Percentiles rank a stretch among this genome's conserved stretches.
These are phyloP conservation scores for Cardiosporidium cionae DNA, from an alignment of 169 alveolate species.

Conservation along the genomic window DNA sequence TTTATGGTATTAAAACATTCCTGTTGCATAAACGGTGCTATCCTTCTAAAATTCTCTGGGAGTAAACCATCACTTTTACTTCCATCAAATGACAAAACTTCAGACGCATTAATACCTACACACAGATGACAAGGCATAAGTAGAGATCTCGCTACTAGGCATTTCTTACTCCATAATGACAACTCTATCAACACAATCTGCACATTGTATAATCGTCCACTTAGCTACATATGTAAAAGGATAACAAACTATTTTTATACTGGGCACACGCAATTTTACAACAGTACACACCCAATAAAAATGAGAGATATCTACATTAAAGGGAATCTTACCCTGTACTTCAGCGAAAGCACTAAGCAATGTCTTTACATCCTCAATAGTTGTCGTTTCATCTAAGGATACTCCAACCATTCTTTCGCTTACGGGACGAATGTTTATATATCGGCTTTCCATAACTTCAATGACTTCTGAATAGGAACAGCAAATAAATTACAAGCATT, in stretches of 20 bases:
- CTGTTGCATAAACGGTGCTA: slow-evolving; percentile 37
- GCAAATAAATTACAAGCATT: no score
- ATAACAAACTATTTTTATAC: no score
- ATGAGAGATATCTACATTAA: not conserved
- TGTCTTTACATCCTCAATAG: slow-evolving; percentile 48
- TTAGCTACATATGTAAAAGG: no score
- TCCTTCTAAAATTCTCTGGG: slow-evolving; percentile 19
- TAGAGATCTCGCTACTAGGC: no score
- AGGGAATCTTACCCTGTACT: not conserved
- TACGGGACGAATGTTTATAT: slow-evolving; percentile 2
- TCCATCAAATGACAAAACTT: not conserved
- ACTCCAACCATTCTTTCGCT: slow-evolving; percentile 2
- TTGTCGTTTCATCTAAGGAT: slow-evolving; percentile 56
- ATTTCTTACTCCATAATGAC: no score
- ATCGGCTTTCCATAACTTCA: not conserved
- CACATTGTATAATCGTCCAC: not conserved
- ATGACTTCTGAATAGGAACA: not conserved
- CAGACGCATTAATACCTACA: not conserved
- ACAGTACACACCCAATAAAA: not conserved
- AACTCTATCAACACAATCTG: no score
- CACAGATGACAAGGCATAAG: not conserved
- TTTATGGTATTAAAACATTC: slow-evolving; percentile 50
- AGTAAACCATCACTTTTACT: not conserved
- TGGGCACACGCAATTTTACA: not conserved
- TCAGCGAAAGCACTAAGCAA: slow-evolving; percentile 19